Conservation (phyloP, 169 alveolate species). For the Plasmodium ovale region DNA sequence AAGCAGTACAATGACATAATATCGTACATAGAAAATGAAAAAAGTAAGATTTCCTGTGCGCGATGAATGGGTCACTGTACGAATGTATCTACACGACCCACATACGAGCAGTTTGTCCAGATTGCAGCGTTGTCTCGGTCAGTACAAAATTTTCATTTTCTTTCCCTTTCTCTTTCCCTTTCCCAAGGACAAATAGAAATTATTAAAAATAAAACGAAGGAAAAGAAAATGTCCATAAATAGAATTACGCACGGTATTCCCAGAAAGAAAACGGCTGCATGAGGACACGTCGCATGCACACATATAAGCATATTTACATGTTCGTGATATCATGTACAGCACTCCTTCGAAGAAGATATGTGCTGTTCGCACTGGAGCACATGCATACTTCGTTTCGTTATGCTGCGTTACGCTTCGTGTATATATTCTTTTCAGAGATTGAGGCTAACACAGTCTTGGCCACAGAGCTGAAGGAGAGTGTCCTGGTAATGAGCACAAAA, state of each 20-base stretch:
- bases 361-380: not conserved
- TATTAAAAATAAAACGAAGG: constrained; percentile 50
- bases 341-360: too few relatives aligned
- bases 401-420: not conserved
- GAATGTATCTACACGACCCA: too few relatives aligned
- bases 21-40: constrained; percentile 62
- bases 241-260: constrained; percentile 55
- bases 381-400: not conserved
- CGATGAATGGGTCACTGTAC: too few relatives aligned
- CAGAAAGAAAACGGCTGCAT: too few relatives aligned
- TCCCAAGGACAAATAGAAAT: constrained; percentile 67
- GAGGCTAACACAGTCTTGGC: constrained; percentile 66
- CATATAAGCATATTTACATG: not conserved
- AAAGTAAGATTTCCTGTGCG: constrained; percentile 36
- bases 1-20: constrained; percentile 65
- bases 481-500: constrained; percentile 6
- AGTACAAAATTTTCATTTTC: not conserved
- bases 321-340: not conserved
- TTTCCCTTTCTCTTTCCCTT: not conserved
- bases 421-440: constrained; percentile 13
- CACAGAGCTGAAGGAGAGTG: constrained; percentile 67
- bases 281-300: not conserved
- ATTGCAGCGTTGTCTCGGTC: not conserved
- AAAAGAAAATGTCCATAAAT: constrained; percentile 58
- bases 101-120: too few relatives aligned